phyloP scores from a whole-genome alignment of 2,329 filamentous ascomycete genomes.

The Hymenoscyphus fraxineus region DNA sequence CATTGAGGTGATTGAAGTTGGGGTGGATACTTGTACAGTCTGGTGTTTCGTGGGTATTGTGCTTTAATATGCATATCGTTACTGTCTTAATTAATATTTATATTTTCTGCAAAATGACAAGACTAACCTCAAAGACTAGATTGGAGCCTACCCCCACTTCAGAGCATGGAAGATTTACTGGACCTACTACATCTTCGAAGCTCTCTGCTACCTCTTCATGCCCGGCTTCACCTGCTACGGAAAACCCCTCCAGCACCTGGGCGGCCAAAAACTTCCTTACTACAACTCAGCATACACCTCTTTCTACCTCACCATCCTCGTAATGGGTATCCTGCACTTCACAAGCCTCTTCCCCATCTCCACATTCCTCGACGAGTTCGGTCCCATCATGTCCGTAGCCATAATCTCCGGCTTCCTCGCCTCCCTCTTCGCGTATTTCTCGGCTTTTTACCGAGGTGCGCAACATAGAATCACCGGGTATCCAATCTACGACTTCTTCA shows the following conservation, averaged over 20 bases:
- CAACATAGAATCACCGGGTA: conserved; percentile 90
- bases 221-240: conserved; percentile 86
- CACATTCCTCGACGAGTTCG: conserved; percentile 92
- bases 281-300: conserved; percentile 89
- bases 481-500: conserved; percentile 83
- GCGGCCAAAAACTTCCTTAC: conserved; percentile 84
- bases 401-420: conserved; percentile 90
- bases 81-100: not conserved
- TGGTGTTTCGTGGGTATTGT: no score
- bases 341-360: conserved; percentile 84
- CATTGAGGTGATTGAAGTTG: no score
- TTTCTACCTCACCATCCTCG: conserved; percentile 78
- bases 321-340: conserved; percentile 71
- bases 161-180: conserved; percentile 94
- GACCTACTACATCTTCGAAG: conserved; percentile 85
- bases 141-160: conserved; percentile 75
- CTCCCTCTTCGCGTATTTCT: conserved; percentile 79
- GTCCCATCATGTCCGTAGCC: conserved; percentile 85
- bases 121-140: conserved; percentile 53
- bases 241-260: conserved; percentile 78
- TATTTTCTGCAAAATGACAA: not conserved
- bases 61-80: no score
- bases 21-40: no score
- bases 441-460: conserved; percentile 72
- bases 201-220: conserved; percentile 74